Percentiles rank a stretch among this genome's conserved stretches.
Evolutionary conservation across 2,329 filamentous ascomycete genomes (phyloP).

Genomic region (Arthrobotrys megalospora): DNA sequence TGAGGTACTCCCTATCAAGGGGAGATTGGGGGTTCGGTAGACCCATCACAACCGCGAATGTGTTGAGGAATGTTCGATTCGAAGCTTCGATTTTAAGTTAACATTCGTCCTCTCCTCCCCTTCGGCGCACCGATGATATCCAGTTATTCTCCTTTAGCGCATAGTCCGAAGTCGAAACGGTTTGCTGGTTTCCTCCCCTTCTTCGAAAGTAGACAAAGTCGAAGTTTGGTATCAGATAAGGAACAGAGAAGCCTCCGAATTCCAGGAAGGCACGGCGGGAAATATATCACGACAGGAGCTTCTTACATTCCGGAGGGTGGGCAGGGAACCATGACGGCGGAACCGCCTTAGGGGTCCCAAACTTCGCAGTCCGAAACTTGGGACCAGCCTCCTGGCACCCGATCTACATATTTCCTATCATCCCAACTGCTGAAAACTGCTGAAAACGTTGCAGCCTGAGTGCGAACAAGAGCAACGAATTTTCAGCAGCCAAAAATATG

Average conservation of each 20-base stretch:
- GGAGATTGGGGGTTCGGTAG: conserved; percentile 51
- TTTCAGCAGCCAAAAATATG: conserved; percentile 34
- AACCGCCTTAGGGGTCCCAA: conserved; percentile 21
- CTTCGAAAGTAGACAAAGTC: background rate
- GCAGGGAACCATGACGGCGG: background rate
- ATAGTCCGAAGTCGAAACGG: conserved; percentile 3
- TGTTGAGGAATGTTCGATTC: background rate
- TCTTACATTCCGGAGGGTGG: background rate
- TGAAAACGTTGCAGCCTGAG: conserved; percentile 31
- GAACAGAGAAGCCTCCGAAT: conserved; percentile 7
- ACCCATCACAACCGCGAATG: conserved; percentile 25
- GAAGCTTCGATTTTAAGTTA: background rate
- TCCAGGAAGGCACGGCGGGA: conserved; percentile 19
- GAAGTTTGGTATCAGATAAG: conserved; percentile 7
- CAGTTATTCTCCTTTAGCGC: conserved; percentile 6
- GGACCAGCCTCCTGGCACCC: conserved; percentile 19
- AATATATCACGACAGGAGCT: conserved; percentile 14
- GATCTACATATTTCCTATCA: conserved; percentile 41
- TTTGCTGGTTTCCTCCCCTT: background rate
- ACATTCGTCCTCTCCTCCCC: conserved; percentile 22
- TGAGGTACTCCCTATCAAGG: conserved; percentile 50
- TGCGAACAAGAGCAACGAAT: conserved; percentile 21
- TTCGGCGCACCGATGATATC: conserved; percentile 12
- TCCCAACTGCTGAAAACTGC: conserved; percentile 41
- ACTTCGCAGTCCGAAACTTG: conserved; percentile 34